Conservation (phyloP, 306 rosid species). For the Sophora flavescens region DNA sequence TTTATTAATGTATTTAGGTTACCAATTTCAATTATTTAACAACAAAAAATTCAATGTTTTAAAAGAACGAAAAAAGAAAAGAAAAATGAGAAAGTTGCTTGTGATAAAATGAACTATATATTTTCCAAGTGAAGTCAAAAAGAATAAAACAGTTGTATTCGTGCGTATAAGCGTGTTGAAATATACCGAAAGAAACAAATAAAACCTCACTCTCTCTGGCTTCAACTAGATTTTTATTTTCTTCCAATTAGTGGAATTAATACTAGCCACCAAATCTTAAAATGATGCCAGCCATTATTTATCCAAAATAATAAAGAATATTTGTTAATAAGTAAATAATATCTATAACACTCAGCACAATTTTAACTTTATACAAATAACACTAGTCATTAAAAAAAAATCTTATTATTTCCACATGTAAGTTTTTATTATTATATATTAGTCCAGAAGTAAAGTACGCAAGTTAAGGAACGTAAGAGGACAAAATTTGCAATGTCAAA, state of each 20-base stretch:
- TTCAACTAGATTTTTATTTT: neutral
- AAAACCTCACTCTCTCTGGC: neutral
- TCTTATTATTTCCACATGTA: neutral
- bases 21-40: constrained; percentile 15
- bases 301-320: neutral
- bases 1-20: neutral
- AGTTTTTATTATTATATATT: neutral
- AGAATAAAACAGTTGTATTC: constrained; percentile 40
- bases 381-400: neutral
- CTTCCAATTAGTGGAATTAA: neutral
- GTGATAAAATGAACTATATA: constrained; percentile 36
- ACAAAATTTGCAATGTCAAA: constrained; percentile 14
- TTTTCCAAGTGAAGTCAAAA: constrained; percentile 48
- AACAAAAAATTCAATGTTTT: neutral
- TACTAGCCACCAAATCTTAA: constrained; percentile 10
- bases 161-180: constrained; percentile 58
- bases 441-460: neutral
- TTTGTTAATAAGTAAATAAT: neutral
- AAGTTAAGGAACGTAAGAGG: neutral
- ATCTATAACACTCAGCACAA: neutral
- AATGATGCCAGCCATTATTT: neutral
- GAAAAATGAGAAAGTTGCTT: constrained; percentile 32
- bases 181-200: constrained; percentile 21
- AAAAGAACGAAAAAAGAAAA: neutral
- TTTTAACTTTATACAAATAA: neutral